Evolutionary conservation across 2,329 filamentous ascomycete genomes (phyloP).

Genomic region (Neurospora crassa): DNA sequence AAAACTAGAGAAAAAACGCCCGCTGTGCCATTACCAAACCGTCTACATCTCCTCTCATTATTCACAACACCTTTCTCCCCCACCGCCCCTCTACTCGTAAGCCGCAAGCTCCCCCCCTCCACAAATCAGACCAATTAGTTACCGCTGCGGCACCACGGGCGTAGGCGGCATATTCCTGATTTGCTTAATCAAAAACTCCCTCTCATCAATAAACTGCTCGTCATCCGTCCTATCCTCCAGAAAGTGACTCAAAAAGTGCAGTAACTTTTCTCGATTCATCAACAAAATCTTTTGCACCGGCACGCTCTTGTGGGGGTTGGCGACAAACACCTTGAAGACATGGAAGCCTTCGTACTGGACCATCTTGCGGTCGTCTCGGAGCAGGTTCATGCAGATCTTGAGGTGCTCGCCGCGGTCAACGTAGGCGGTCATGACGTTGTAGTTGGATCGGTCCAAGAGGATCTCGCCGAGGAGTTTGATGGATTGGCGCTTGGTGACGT

Average conservation of each 20-base stretch:
- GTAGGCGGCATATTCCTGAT: slow-evolving; percentile 61
- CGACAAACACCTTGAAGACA: slow-evolving; percentile 99
- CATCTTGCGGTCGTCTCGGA: slow-evolving; percentile 95
- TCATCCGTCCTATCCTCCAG: slow-evolving; percentile 93
- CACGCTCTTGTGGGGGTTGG: slow-evolving; percentile 95
- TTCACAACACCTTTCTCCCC: too few species aligned
- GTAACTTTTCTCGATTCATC: slow-evolving; percentile 86
- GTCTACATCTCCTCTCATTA: neutral
- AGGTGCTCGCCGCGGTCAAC: slow-evolving; percentile 92
- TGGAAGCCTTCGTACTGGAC: slow-evolving; percentile 99
- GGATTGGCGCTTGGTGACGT: slow-evolving; percentile 95
- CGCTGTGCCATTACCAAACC: neutral
- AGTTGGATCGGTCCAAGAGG: slow-evolving; percentile 87
- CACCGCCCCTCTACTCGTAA: neutral
- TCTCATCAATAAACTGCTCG: slow-evolving; percentile 97
- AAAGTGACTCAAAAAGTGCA: slow-evolving; percentile 84
- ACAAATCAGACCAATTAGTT: slow-evolving; percentile 15
- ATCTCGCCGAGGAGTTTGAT: slow-evolving; percentile 97
- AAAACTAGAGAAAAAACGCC: neutral
- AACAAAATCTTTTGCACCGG: slow-evolving; percentile 92
- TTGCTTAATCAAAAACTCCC: slow-evolving; percentile 93
- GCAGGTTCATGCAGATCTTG: slow-evolving; percentile 95
- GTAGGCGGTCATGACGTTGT: slow-evolving; percentile 95
- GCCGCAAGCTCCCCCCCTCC: neutral
- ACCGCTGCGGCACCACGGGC: slow-evolving; percentile 43